phyloP scores from a whole-genome alignment of 495 filamentous ascomycete species.

The Trichoderma asperelloides region DNA sequence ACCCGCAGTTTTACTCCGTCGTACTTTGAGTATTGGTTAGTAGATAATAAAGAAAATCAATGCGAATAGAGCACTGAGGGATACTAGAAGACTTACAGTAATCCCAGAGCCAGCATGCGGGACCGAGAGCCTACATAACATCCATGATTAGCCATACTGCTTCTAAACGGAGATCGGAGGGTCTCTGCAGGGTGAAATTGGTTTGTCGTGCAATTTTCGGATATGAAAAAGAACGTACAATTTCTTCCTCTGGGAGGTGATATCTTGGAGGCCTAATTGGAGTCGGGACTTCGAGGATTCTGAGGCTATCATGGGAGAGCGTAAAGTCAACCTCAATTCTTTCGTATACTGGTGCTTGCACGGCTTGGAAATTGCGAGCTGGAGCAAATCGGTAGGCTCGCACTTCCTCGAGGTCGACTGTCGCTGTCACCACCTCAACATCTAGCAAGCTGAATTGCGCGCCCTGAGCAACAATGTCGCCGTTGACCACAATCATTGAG shows the following conservation, averaged over 20 bases:
- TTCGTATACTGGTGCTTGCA: constrained; percentile 26
- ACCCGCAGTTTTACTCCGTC: constrained; percentile 51
- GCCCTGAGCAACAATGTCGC: constrained; percentile 58
- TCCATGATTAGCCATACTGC: background rate
- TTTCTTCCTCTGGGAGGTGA: constrained; percentile 66
- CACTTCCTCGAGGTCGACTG: constrained; percentile 73
- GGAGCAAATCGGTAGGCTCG: constrained; percentile 43
- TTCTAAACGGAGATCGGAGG: background rate
- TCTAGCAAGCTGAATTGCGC: constrained; percentile 70
- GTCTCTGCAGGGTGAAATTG: background rate
- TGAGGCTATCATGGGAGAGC: constrained; percentile 29
- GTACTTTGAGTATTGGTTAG: constrained; percentile 24
- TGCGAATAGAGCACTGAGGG: background rate
- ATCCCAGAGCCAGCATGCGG: constrained; percentile 77
- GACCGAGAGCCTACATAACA: constrained; percentile 36
- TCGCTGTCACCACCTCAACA: constrained; percentile 78
- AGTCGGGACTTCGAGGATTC: constrained; percentile 22
- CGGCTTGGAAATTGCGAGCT: constrained; percentile 51
- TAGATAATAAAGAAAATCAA: background rate
- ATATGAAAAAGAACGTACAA: constrained; percentile 26
- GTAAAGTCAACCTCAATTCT: constrained; percentile 31
- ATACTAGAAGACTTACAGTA: constrained; percentile 34
- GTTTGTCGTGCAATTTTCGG: background rate
- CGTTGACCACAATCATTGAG: constrained; percentile 67
- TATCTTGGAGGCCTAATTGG: constrained; percentile 32